These are phyloP conservation scores for Mortierella sp. DNA, from an alignment of 371 early-diverging fungal species.

Conservation along the genomic window DNA sequence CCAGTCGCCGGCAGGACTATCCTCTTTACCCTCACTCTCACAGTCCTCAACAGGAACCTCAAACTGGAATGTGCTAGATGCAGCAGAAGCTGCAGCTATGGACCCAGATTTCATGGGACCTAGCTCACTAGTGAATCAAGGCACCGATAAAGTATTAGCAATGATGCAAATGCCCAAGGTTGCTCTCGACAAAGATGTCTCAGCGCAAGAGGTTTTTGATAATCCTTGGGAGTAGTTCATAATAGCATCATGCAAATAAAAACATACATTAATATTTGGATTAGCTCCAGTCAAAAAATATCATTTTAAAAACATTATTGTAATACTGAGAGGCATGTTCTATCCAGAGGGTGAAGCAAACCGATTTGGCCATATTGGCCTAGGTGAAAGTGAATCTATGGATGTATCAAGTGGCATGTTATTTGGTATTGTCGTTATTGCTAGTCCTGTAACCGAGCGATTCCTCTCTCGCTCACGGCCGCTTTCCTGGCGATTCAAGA, in stretches of 20 bases:
- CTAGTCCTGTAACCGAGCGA: conserved; percentile 19
- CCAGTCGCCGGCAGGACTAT: neutral
- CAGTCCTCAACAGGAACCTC: neutral
- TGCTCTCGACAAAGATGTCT: conserved; percentile 47
- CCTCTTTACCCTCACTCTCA: neutral
- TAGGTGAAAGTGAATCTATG: neutral
- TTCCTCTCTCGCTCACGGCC: conserved; percentile 24
- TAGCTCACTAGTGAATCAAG: conserved; percentile 16
- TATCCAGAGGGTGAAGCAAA: neutral
- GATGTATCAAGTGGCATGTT: neutral
- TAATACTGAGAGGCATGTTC: no score
- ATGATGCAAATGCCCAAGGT: conserved; percentile 58
- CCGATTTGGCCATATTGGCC: neutral
- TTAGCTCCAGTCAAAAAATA: neutral
- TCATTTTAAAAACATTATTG: neutral
- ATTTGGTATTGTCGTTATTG: neutral
- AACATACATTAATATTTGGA: neutral
- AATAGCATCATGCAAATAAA: neutral
- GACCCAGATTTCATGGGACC: conserved; percentile 52
- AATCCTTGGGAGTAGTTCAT: conserved; percentile 49
- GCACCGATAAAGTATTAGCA: conserved; percentile 37
- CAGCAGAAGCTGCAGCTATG: conserved; percentile 43
- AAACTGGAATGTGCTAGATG: conserved; percentile 41
- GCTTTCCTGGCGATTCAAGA: conserved; percentile 20
- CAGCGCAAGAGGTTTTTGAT: conserved; percentile 54